Percentiles rank a stretch among this genome's conserved stretches.
Conservation (phyloP, 352 stramenopile genomes). For the Hyaloperonospora brassicae region DNA sequence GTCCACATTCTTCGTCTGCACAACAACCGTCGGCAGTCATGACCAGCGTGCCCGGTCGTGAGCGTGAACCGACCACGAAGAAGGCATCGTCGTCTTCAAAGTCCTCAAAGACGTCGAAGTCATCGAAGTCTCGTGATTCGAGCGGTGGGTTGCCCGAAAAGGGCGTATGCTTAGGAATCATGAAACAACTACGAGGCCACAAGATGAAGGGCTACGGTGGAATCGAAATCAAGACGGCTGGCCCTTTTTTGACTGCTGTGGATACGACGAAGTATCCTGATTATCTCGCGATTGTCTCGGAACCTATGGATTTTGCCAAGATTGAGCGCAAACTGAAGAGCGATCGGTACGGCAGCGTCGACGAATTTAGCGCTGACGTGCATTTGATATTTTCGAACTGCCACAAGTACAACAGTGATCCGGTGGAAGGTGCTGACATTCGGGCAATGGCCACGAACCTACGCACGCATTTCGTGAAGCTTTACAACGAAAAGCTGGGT, state of each 20-base stretch:
- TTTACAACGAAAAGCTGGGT: slow-evolving; percentile 64
- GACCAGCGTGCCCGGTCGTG: slow-evolving; percentile 7
- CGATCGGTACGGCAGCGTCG: slow-evolving; percentile 64
- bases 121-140: slow-evolving; percentile 35
- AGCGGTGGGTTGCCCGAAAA: slow-evolving; percentile 44
- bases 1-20: slow-evolving; percentile 10
- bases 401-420: slow-evolving; percentile 86
- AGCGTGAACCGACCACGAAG: slow-evolving; percentile 29
- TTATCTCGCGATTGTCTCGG: slow-evolving; percentile 68
- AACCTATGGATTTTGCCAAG: slow-evolving; percentile 85
- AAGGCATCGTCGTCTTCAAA: slow-evolving; percentile 30
- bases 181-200: slow-evolving; percentile 65
- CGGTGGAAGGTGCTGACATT: slow-evolving; percentile 77
- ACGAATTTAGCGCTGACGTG: slow-evolving; percentile 79
- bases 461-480: slow-evolving; percentile 66
- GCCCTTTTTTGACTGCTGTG: slow-evolving; percentile 75
- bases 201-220: slow-evolving; percentile 82
- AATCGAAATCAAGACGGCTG: slow-evolving; percentile 74
- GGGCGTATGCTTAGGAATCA: slow-evolving; percentile 54
- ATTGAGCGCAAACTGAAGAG: slow-evolving; percentile 84
- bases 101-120: slow-evolving; percentile 25
- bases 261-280: slow-evolving; percentile 83
- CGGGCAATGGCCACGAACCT: slow-evolving; percentile 79
- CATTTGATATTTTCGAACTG: slow-evolving; percentile 86
- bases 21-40: slow-evolving; percentile 3